These are phyloP conservation scores for Globisporangium orthogonon DNA, from an alignment of 352 stramenopile genomes.

Conservation along the genomic window DNA sequence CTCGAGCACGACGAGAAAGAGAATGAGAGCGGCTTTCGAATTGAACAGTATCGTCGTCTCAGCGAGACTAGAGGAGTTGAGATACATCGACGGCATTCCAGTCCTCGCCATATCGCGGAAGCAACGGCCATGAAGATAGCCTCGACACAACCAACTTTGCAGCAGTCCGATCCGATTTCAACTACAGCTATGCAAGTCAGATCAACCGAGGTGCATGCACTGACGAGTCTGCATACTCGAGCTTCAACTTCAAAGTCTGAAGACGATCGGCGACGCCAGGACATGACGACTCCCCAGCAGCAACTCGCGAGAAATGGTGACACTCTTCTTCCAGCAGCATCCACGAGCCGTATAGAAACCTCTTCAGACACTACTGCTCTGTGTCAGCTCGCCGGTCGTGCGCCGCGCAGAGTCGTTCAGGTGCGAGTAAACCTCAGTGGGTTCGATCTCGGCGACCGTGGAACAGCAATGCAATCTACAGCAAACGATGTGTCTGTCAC, in stretches of 20 bases:
- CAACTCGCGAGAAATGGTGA: no score
- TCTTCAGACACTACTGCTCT: neutral
- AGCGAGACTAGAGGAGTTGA: slow-evolving; percentile 5
- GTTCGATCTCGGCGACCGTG: slow-evolving; percentile 2
- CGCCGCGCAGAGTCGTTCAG: slow-evolving; percentile 31
- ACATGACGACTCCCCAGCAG: no score
- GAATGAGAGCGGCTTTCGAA: slow-evolving; percentile 19
- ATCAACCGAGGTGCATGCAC: no score
- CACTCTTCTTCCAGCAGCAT: neutral
- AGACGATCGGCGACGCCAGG: no score
- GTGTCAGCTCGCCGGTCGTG: neutral
- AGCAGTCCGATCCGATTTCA: no score
- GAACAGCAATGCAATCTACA: no score
- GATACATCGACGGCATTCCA: neutral
- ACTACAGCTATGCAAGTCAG: no score
- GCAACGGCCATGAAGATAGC: neutral
- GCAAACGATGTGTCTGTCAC: no score
- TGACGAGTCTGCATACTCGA: neutral
- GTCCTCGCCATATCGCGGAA: no score
- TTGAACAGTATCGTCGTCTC: slow-evolving; percentile 17
- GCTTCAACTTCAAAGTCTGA: neutral
- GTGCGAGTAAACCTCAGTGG: slow-evolving; percentile 39
- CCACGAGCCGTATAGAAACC: no score
- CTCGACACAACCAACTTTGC: neutral
- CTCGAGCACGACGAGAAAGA: slow-evolving; percentile 61